These are phyloP conservation scores for Prillingera fragicola DNA, from an alignment of 1,284 basidiomycete genomes.

Conservation along the genomic window DNA sequence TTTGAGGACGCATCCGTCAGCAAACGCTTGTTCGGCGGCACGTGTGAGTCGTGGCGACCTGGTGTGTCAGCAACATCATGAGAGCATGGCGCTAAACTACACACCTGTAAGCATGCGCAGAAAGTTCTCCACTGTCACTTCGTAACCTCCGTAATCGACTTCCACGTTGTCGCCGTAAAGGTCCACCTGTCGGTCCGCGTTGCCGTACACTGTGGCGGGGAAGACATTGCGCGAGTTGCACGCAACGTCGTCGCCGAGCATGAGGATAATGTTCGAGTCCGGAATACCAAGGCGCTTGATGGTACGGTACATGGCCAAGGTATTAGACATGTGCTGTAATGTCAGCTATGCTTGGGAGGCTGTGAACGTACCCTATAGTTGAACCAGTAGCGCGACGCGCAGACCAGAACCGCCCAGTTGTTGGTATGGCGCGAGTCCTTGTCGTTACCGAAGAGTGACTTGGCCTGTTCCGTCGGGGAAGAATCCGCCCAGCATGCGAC, in stretches of 20 bases:
- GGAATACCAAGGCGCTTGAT: slow-evolving; percentile 97
- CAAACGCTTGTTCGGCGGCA: slow-evolving; percentile 86
- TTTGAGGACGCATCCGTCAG: slow-evolving; percentile 88
- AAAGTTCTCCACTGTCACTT: slow-evolving; percentile 96
- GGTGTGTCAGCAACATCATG: slow-evolving; percentile 50
- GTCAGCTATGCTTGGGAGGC: neutral
- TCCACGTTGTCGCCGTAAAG: slow-evolving; percentile 95
- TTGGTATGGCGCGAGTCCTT: slow-evolving; percentile 63
- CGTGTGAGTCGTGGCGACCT: slow-evolving; percentile 60
- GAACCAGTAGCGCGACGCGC: slow-evolving; percentile 94
- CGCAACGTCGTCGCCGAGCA: slow-evolving; percentile 95
- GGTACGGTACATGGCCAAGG: slow-evolving; percentile 96
- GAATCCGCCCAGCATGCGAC: too few relatives aligned
- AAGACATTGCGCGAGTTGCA: slow-evolving; percentile 91
- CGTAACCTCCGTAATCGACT: slow-evolving; percentile 95
- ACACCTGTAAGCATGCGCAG: slow-evolving; percentile 80
- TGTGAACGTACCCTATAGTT: slow-evolving; percentile 78
- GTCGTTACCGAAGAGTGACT: too few relatives aligned
- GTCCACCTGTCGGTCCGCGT: slow-evolving; percentile 70
- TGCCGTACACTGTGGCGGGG: slow-evolving; percentile 84
- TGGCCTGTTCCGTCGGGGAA: too few relatives aligned
- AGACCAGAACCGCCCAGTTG: slow-evolving; percentile 97
- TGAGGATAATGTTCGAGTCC: slow-evolving; percentile 96
- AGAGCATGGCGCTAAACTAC: slow-evolving; percentile 27
- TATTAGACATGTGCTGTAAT: slow-evolving; percentile 89